Percentiles rank a stretch among this genome's conserved stretches.
Evolutionary conservation across 495 filamentous ascomycete species (phyloP).

Genomic region (Pseudevernia furfuracea): DNA sequence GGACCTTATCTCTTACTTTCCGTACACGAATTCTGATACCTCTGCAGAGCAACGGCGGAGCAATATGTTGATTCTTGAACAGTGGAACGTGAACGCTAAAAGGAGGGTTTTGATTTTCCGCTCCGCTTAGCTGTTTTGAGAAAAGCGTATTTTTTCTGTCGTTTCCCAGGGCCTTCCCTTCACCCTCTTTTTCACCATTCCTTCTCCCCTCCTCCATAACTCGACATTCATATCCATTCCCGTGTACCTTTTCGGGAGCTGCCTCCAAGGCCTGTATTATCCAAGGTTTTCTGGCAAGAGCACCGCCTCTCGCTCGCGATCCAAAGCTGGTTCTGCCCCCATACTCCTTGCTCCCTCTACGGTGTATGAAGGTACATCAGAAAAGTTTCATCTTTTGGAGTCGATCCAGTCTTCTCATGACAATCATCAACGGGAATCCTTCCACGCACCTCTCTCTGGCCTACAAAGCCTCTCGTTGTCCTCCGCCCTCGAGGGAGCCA

Average conservation of each 20-base stretch:
- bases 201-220: not conserved
- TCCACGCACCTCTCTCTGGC: conserved; percentile 6
- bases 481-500: conserved; percentile 1
- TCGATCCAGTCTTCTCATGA: conserved; percentile 8
- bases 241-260: not conserved
- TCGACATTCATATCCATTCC: not conserved
- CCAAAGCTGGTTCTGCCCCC: not conserved
- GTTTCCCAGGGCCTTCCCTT: not conserved
- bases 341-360: not conserved
- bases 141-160: not conserved
- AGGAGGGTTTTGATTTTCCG: not conserved
- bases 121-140: not conserved
- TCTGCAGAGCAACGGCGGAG: not conserved
- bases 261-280: not conserved
- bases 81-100: not conserved
- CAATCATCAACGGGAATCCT: not conserved
- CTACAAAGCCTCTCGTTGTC: not conserved
- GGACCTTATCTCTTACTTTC: not conserved
- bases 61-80: too few species aligned
- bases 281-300: not conserved
- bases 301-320: conserved; percentile 10
- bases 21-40: not conserved
- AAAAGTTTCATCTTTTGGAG: not conserved
- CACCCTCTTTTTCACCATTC: not conserved
- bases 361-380: not conserved